Conservation (phyloP, 306 rosid species). For the Citrullus amarus region DNA sequence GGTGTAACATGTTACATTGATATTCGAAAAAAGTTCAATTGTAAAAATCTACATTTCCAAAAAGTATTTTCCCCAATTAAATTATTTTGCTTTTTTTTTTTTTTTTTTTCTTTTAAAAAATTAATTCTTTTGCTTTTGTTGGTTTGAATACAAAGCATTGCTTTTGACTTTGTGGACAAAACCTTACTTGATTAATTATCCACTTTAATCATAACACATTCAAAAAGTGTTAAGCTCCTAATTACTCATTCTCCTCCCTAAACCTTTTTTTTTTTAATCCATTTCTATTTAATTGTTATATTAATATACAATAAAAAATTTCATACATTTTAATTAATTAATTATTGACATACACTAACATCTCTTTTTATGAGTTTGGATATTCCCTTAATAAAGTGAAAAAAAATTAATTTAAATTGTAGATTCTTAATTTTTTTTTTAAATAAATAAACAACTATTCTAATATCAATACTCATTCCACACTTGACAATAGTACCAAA, state of each 20-base stretch:
- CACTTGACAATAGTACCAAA: no score
- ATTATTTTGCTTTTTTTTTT: neutral
- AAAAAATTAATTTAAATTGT: no score
- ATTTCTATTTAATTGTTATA: no score
- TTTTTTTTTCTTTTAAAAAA: neutral
- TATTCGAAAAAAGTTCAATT: neutral
- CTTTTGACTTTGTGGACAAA: slow-evolving; percentile 12
- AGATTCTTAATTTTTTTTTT: no score
- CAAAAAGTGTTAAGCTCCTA: neutral
- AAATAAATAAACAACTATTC: no score
- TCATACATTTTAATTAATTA: no score
- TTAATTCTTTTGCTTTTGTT: slow-evolving; percentile 1
- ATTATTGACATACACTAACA: no score
- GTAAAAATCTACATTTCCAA: neutral
- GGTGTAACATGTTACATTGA: neutral
- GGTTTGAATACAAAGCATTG: neutral
- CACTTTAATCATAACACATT: slow-evolving; percentile 9
- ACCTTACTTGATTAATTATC: neutral
- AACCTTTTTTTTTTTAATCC: neutral
- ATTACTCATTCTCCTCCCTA: neutral
- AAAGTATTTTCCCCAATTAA: neutral
- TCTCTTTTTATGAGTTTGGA: no score
- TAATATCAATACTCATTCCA: no score
- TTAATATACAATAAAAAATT: no score
- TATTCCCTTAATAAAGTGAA: no score